Evolutionary conservation across 75 land plant genomes (phyloP).

Genomic region (Picea sitchensis): DNA sequence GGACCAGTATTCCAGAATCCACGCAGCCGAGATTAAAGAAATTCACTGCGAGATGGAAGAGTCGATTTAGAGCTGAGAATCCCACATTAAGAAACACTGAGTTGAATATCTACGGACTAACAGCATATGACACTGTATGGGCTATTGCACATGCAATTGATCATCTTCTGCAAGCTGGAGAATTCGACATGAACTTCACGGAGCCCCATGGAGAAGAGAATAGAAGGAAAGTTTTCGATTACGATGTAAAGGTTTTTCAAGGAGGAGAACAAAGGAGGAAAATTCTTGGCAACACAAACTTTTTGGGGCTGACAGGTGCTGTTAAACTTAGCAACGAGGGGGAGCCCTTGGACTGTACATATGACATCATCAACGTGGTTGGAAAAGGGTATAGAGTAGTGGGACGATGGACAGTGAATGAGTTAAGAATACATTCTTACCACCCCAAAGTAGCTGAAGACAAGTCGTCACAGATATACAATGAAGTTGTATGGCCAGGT

Average conservation of each 20-base stretch:
- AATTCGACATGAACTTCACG: constrained; percentile 1
- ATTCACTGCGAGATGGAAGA: neutral
- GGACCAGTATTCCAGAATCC: too few species aligned
- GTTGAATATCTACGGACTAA: constrained; percentile 14
- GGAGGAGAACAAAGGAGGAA: constrained; percentile 17
- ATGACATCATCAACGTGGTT: constrained; percentile 19
- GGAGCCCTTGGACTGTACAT: constrained; percentile 2
- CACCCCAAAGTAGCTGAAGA: too few species aligned
- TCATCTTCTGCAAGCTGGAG: constrained; percentile 10
- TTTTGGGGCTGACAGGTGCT: constrained; percentile 9
- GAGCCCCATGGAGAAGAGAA: neutral
- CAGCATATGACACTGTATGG: constrained; percentile 43
- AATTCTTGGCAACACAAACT: constrained; percentile 12
- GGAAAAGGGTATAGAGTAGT: neutral
- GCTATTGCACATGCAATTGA: constrained; percentile 32
- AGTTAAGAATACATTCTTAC: too few species aligned
- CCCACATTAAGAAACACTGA: neutral
- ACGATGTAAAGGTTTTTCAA: constrained; percentile 3
- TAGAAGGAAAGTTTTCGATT: neutral
- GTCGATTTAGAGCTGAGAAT: neutral
- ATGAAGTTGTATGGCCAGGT: too few species aligned
- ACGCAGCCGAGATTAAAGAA: neutral
- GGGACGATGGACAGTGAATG: too few species aligned
- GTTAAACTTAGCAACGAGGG: constrained; percentile 9
- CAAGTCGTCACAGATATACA: too few species aligned